Base-by-base conservation (phyloP, 2,329 filamentous ascomycete species). In the Tolypocladium sp. region DNA sequence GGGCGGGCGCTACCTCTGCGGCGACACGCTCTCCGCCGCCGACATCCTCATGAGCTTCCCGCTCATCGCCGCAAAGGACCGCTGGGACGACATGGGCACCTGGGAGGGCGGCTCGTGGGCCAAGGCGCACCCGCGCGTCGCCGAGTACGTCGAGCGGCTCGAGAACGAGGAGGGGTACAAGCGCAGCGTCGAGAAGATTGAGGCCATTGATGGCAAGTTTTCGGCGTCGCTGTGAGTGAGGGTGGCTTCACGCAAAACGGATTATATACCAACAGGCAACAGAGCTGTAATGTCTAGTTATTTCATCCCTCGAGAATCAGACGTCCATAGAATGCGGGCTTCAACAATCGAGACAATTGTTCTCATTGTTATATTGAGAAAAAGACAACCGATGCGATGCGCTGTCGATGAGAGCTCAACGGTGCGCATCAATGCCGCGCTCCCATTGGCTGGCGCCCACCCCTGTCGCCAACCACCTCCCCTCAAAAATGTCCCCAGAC, bases 41-140 rank as follows among this genome's bases (percentile, higher is more conserved):
- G 81, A 83, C 62, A 78, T 84, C 59, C 69, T 83, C 57, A 70
- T 83, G 64, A 81, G 79, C 69, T 84, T 80, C 69, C 76, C 76
- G 17, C 69, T 84, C 58, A 74, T 84, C 56, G 74, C 74, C 12
- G 73, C 73, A 41, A 73, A 74, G 63, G 65, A 69, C 17, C 70
- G 70, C 57, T 70, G 80, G 49, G 70, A 75, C 35, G 64, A 66
- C 0, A 71, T 80, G 60, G 77, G 76, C 9, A 65, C 64, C 33
- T 82, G 75, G 70, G 70, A 77, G 58, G 71, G 67, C 4, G 75
- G 73, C 2, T 72, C 70, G 10, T 77, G 76, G 64, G 68, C 67
- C 61, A 64, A 63, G 4, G 66, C 71, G 55, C 77, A 73, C 59
- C 81, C 81, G 8, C 76, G 73, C 64, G 63, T 81, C 3, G 76